Percentiles rank a stretch among this genome's conserved stretches.
phyloP scores from a whole-genome alignment of 768 basidiomycete species.

The Termitomyces sp. region DNA sequence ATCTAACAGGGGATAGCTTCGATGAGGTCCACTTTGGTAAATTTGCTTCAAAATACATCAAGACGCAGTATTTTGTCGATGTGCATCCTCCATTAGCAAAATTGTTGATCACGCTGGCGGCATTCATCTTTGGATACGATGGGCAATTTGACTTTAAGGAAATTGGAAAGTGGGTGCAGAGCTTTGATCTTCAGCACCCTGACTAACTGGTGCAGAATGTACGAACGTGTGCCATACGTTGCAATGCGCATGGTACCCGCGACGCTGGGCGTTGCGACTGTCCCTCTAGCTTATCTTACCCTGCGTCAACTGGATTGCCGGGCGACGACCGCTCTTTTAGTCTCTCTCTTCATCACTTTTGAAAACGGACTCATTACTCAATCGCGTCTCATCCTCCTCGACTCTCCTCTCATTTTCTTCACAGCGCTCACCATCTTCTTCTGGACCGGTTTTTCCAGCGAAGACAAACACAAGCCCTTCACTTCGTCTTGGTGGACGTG shows the following conservation, averaged over 20 bases:
- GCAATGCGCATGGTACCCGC: constrained; percentile 98
- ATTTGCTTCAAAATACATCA: constrained; percentile 93
- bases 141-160: constrained; percentile 98
- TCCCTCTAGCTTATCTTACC: constrained; percentile 91
- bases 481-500: constrained; percentile 89
- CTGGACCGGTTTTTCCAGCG: constrained; percentile 90
- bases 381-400: constrained; percentile 94
- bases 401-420: constrained; percentile 98
- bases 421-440: constrained; percentile 85
- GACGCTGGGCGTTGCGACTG: constrained; percentile 79
- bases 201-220: constrained; percentile 46
- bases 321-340: constrained; percentile 88
- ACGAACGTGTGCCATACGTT: constrained; percentile 88
- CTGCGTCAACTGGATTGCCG: constrained; percentile 90
- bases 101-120: constrained; percentile 89
- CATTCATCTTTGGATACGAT: constrained; percentile 82
- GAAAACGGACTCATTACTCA: constrained; percentile 97
- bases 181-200: neutral
- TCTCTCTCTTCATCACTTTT: constrained; percentile 88
- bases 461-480: constrained; percentile 84
- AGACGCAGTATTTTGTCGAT: constrained; percentile 88
- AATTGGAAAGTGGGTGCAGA: constrained; percentile 81
- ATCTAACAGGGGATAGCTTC: constrained; percentile 51
- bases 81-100: constrained; percentile 98
- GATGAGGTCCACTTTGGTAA: constrained; percentile 99